Conservation (phyloP, 306 rosid genomes). For the Castanea sativa region DNA sequence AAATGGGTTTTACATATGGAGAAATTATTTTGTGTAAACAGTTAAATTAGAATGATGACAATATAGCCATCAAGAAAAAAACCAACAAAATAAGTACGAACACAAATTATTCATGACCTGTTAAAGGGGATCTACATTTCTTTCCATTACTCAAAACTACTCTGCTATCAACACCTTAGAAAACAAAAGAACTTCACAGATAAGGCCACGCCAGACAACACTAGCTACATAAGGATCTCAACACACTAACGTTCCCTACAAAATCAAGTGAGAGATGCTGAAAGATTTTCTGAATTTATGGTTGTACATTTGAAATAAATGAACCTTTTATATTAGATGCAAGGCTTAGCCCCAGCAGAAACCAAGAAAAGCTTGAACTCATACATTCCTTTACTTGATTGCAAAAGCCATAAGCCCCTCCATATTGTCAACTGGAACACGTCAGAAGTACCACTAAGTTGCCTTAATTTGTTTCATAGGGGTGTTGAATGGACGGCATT, state of each 20-base stretch:
- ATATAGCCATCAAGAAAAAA: background rate
- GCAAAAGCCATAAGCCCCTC: conserved; percentile 13
- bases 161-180: conserved; percentile 1
- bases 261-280: conserved; percentile 18
- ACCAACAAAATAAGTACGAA: background rate
- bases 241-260: background rate
- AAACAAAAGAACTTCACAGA: background rate
- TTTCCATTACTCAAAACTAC: conserved; percentile 9
- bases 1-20: too few relatives aligned
- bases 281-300: conserved; percentile 23
- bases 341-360: conserved; percentile 23
- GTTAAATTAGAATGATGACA: background rate
- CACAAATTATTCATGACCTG: background rate
- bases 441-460: conserved; percentile 5
- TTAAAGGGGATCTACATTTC: background rate
- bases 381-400: conserved; percentile 19
- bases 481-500: conserved; percentile 10
- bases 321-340: conserved; percentile 24
- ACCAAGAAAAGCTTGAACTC: conserved; percentile 3
- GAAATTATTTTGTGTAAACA: too few relatives aligned
- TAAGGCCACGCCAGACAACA: background rate
- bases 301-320: conserved; percentile 11
- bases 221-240: background rate
- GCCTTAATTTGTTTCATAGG: conserved; percentile 19
- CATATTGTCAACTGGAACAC: conserved; percentile 1